Conservation (phyloP, 352 stramenopile species). For the Paralagenidium karlingii region DNA sequence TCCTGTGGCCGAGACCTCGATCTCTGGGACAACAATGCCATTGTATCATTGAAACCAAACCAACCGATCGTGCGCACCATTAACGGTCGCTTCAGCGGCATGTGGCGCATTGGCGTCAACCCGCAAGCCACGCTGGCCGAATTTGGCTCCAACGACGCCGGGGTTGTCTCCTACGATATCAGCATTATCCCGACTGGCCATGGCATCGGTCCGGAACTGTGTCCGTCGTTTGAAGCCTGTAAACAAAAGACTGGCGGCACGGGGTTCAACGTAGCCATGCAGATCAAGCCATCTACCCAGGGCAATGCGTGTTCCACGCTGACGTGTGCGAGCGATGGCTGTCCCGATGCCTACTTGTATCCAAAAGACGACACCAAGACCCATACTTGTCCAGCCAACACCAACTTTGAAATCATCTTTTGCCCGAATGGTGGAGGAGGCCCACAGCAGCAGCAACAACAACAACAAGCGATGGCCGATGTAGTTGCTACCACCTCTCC, state of each 20-base stretch:
- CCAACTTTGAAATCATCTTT: slow-evolving; percentile 27
- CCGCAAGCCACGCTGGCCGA: not conserved
- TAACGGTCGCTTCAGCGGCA: slow-evolving; percentile 20
- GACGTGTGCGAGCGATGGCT: slow-evolving; percentile 18
- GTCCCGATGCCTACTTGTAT: slow-evolving; percentile 34
- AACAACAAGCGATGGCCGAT: too few relatives aligned
- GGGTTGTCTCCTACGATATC: slow-evolving; percentile 6
- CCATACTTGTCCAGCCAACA: slow-evolving; percentile 23
- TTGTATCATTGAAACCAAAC: too few relatives aligned
- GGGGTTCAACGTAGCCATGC: not conserved
- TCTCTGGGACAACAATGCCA: too few relatives aligned
- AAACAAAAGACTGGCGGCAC: not conserved
- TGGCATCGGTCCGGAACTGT: slow-evolving; percentile 12
- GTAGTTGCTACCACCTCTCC: too few relatives aligned
- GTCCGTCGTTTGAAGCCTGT: slow-evolving; percentile 5
- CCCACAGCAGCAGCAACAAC: too few relatives aligned
- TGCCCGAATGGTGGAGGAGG: too few relatives aligned
- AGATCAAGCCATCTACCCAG: slow-evolving; percentile 10
- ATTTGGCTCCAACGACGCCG: slow-evolving; percentile 15
- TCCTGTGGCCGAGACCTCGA: too few relatives aligned
- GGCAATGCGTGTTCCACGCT: slow-evolving; percentile 22
- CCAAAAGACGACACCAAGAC: slow-evolving; percentile 34
- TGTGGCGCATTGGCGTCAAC: not conserved
- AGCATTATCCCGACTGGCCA: slow-evolving; percentile 1
- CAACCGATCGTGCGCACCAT: slow-evolving; percentile 16